These are phyloP conservation scores for Osmanthus fragrans DNA, from an alignment of 257 asterid genomes.

Conservation along the genomic window DNA sequence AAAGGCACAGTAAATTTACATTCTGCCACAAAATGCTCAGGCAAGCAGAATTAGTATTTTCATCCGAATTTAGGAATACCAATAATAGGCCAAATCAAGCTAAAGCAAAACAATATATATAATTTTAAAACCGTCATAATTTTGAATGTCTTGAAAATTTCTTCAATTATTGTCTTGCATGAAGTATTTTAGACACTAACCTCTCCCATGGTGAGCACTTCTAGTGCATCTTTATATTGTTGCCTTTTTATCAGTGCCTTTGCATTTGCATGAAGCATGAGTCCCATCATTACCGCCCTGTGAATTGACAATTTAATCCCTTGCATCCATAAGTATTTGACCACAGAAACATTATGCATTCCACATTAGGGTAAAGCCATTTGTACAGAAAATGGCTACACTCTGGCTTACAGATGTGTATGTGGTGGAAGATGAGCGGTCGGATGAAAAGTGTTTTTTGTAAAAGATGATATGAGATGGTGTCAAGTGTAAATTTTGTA, in stretches of 20 bases:
- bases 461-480: too few relatives aligned
- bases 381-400: too few relatives aligned
- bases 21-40: not conserved
- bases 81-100: not conserved
- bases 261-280: constrained; percentile 89
- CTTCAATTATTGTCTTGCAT: not conserved
- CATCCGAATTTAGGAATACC: constrained; percentile 7
- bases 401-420: too few relatives aligned
- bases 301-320: constrained; percentile 15
- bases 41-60: not conserved
- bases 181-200: constrained; percentile 32
- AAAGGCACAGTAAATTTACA: not conserved
- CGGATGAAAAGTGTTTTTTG: too few relatives aligned
- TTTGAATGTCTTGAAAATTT: not conserved
- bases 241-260: constrained; percentile 67
- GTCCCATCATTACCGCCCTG: constrained; percentile 98
- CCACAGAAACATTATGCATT: constrained; percentile 1
- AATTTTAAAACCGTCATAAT: not conserved
- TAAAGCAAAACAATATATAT: not conserved
- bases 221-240: constrained; percentile 74
- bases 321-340: constrained; percentile 16
- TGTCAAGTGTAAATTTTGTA: too few relatives aligned
- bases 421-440: too few relatives aligned
- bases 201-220: constrained; percentile 96
- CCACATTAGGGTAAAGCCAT: not conserved